A percentile compares a stretch with the other conserved stretches of the same genome.
phyloP scores from a whole-genome alignment of 73 alveolate species.

The Tetrahymena thermophila region DNA sequence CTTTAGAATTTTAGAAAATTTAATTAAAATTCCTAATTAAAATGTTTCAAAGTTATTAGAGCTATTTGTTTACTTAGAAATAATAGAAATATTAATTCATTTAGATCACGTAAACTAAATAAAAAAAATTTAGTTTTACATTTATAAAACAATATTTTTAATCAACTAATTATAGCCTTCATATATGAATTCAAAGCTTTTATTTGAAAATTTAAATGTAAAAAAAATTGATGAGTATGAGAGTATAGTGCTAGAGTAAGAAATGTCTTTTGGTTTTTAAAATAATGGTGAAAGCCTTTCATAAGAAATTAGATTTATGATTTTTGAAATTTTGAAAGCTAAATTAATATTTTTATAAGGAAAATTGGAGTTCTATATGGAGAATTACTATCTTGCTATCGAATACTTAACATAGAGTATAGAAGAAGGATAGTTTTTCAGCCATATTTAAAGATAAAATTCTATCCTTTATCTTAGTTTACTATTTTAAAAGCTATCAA shows the following conservation, averaged over 20 bases:
- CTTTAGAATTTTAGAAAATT: background rate
- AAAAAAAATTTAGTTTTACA: too few relatives aligned
- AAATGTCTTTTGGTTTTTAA: background rate
- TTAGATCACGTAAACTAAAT: background rate
- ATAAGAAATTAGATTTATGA: background rate
- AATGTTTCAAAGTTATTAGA: background rate
- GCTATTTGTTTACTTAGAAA: background rate
- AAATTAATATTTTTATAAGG: background rate
- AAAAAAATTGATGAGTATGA: background rate
- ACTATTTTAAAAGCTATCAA: background rate
- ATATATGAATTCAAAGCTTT: background rate
- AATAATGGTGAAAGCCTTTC: too few relatives aligned
- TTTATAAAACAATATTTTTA: background rate
- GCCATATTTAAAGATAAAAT: background rate
- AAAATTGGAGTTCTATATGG: background rate
- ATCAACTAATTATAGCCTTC: background rate
- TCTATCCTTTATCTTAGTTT: background rate
- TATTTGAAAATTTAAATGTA: background rate
- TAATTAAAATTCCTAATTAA: background rate
- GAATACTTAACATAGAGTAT: background rate
- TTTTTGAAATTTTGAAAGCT: background rate
- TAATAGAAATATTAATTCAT: background rate
- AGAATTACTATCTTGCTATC: background rate
- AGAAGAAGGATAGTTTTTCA: background rate
- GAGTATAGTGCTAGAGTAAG: background rate